A percentile compares a stretch with the other conserved stretches of the same genome.
phyloP scores from a whole-genome alignment of 805 yeast species.

The Metschnikowia similis region DNA sequence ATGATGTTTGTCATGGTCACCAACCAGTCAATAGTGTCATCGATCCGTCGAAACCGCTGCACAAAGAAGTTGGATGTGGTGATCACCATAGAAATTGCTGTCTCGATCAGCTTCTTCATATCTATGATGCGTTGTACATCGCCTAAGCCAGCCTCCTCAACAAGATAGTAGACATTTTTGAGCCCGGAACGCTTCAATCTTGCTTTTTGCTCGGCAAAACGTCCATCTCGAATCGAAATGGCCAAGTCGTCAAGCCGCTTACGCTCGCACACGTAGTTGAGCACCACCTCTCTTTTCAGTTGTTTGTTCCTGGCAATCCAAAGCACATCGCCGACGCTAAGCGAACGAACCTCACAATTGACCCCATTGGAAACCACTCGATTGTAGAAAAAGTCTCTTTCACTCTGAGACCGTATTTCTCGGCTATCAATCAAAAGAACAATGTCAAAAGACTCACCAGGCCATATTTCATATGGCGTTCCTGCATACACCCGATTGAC shows the following conservation, averaged over 20 bases:
- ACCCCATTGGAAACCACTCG: slow-evolving; percentile 50
- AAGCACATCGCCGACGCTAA: slow-evolving; percentile 80
- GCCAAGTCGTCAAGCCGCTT: slow-evolving; percentile 86
- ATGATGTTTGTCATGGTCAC: slow-evolving; percentile 47
- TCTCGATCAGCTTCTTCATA: slow-evolving; percentile 64
- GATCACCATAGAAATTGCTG: slow-evolving; percentile 69
- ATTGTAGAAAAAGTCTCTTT: slow-evolving; percentile 65
- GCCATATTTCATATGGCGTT: slow-evolving; percentile 54
- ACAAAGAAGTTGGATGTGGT: slow-evolving; percentile 64
- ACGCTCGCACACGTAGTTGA: slow-evolving; percentile 85
- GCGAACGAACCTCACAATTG: slow-evolving; percentile 47
- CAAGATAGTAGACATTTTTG: slow-evolving; percentile 62
- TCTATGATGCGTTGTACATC: slow-evolving; percentile 31
- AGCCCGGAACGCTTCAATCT: slow-evolving; percentile 70
- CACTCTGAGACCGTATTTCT: slow-evolving; percentile 65
- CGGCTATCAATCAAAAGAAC: slow-evolving; percentile 71
- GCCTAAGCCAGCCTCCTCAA: slow-evolving; percentile 66
- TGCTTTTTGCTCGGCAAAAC: slow-evolving; percentile 82
- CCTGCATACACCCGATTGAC: slow-evolving; percentile 19
- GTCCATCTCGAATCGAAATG: slow-evolving; percentile 76
- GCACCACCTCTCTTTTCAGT: slow-evolving; percentile 58
- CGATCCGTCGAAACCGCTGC: slow-evolving; percentile 64
- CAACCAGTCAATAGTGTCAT: slow-evolving; percentile 66
- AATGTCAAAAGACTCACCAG: slow-evolving; percentile 53
- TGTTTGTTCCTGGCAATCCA: slow-evolving; percentile 77